Conservation (phyloP, 176 grass and related monocot genomes). For the Hordeum vulgare region MorexV3_pseudomolecules_assembly NC_058519.1:640034233-640034732, state of each 20-base stretch:
- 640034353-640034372: no score
- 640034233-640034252: no score
- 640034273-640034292: no score
- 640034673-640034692: constrained; percentile 14
- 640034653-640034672: not conserved
- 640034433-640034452: not conserved
- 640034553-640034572: not conserved
- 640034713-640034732: constrained; percentile 28
- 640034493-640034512: constrained; percentile 19
- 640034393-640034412: no score
- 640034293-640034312: no score
- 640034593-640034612: constrained; percentile 36
- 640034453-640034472: not conserved
- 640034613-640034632: constrained; percentile 9
- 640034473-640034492: not conserved
- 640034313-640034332: no score
- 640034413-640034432: no score
- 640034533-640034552: constrained; percentile 31
- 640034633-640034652: constrained; percentile 16
- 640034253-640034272: no score
- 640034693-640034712: constrained; percentile 26
- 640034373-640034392: no score
- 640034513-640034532: not conserved
- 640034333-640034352: no score
- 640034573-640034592: not conserved